phyloP scores from a whole-genome alignment of 2,329 filamentous ascomycete genomes.

The Botrytis hyacinthi region DNA sequence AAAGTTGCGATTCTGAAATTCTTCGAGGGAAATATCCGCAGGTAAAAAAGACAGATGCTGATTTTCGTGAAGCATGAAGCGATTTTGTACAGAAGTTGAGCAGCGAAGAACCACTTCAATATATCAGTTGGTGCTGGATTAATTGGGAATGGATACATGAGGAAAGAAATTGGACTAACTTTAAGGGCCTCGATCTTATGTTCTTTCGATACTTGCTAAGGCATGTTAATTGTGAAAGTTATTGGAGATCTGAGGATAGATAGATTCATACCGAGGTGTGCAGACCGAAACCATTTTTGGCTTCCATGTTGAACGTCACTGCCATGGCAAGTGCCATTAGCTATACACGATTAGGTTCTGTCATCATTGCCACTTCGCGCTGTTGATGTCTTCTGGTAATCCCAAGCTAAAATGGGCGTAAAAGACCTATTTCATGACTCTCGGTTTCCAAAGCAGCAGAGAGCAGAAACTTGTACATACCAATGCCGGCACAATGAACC shows the following conservation, averaged over 20 bases:
- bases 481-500: background rate
- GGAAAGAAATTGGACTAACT: background rate
- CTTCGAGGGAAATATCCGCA: conserved; percentile 7
- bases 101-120: conserved; percentile 28
- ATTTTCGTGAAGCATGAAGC: conserved; percentile 20
- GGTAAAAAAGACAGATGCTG: background rate
- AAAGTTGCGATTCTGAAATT: conserved; percentile 16
- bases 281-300: conserved; percentile 13
- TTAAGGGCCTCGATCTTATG: background rate
- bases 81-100: conserved; percentile 28
- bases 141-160: background rate
- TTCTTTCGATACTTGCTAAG: background rate
- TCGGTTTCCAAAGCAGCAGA: background rate
- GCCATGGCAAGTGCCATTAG: conserved; percentile 2
- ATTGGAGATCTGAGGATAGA: background rate
- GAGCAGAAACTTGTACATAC: background rate
- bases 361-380: background rate
- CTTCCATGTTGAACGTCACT: conserved; percentile 1
- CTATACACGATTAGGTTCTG: background rate
- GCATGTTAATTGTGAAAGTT: background rate
- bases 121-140: background rate
- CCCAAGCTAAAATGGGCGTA: background rate
- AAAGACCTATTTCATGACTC: background rate
- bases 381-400: background rate
- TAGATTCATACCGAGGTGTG: background rate